Conservation (phyloP, 306 rosid genomes). For the Rosa persica region DNA sequence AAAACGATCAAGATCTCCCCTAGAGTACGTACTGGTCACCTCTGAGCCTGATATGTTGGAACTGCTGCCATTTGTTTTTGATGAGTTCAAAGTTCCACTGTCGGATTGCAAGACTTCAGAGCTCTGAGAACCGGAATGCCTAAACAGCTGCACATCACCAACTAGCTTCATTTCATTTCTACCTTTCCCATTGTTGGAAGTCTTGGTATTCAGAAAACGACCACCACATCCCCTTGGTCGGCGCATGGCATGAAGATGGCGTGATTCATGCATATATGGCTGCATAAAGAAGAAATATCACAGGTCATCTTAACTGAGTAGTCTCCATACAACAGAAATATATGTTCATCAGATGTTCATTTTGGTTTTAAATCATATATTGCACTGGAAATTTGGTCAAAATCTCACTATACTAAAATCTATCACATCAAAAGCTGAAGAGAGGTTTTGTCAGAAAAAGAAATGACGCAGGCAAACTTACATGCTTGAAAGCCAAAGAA, state of each 20-base stretch:
- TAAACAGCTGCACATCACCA: conserved; percentile 35
- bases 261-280: conserved; percentile 97
- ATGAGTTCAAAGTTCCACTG: conserved; percentile 62
- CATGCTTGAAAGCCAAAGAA: not conserved
- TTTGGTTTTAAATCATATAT: not conserved
- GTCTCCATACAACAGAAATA: not conserved
- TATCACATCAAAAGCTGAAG: not conserved
- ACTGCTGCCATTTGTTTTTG: conserved; percentile 57
- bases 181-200: conserved; percentile 16
- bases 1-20: conserved; percentile 50
- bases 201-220: conserved; percentile 77
- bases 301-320: conserved; percentile 14
- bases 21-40: conserved; percentile 68
- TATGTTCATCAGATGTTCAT: not conserved
- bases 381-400: not conserved
- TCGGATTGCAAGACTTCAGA: conserved; percentile 74
- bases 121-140: conserved; percentile 56
- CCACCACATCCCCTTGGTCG: conserved; percentile 96
- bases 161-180: conserved; percentile 36
- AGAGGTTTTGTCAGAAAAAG: not conserved
- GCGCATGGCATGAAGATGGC: conserved; percentile 93
- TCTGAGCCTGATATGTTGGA: conserved; percentile 66
- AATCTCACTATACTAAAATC: not conserved
- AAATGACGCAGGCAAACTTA: not conserved
- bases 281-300: conserved; percentile 35